Evolutionary conservation across 768 basidiomycete species (phyloP), one percentile per base, ranked within the genome.

Genomic region (Podaxis sp.): DNA sequence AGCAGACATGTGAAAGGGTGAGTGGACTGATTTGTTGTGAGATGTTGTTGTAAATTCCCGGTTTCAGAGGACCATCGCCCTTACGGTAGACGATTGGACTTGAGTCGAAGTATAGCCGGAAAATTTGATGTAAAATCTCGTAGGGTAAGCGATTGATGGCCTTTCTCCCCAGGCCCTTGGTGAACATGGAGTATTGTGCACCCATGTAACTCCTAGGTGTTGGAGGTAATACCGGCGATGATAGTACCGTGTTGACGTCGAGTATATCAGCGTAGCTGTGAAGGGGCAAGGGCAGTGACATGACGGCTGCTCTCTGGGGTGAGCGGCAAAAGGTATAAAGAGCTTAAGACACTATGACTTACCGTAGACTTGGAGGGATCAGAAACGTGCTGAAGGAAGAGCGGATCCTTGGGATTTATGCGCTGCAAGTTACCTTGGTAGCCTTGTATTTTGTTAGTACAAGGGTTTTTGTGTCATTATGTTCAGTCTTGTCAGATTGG

Each of bases 241-340:
- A 17, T 7, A 22, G 37, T 12, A 2, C 7, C 8, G 5, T 22
- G 11, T 26, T 20, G 40, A 22, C 24, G 12, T 57, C 41, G 41
- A 46, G 20, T 17, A 57, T 57, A n/a, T 57, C 56, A 11, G 24
- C 56, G n/a, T 57, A 57, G 24, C 2, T 57, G 17, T 57, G 56
- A 28, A 57, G 22, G 22, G 38, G 56, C 10, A 37, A 37, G 13
- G n/a, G 36, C 12, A 11, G 8, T 33, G 41, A 44, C 56, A 57
- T 57, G 54, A 56, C 33, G 20, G 44, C 44, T 46, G 44, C 5
- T 46, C 44, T 17, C 15, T 46, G 44, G 44, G 3, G 15, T 46
- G 17, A 46, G n/a, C 15, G n/a, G 44, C 44, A 20, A 46, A n/a
- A 10, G 17, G 15, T 17, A 20, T 8, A 46, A 20, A 46, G 7